Percentiles rank a stretch among this genome's conserved stretches.
Evolutionary conservation across 2,329 filamentous ascomycete species (phyloP).

Genomic region (Phialophora chinensis): DNA sequence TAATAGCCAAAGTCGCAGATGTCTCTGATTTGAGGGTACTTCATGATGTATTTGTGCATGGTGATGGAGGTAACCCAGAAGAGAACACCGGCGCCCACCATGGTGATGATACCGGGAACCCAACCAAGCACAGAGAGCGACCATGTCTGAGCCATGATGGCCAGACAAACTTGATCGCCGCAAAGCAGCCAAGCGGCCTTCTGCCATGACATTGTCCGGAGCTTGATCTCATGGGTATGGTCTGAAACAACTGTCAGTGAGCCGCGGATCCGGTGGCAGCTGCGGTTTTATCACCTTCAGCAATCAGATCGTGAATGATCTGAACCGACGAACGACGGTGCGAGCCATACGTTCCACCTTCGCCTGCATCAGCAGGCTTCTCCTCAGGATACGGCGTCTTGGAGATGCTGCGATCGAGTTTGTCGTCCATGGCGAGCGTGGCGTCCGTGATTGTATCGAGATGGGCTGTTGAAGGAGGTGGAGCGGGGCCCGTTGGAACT

Average conservation of each 20-base stretch:
- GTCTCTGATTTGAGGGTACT: conserved; percentile 56
- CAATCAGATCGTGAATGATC: conserved; percentile 38
- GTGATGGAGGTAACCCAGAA: conserved; percentile 60
- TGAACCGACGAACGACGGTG: conserved; percentile 3
- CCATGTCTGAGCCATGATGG: conserved; percentile 60
- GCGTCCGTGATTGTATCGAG: neutral
- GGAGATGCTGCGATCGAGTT: conserved; percentile 7
- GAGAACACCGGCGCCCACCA: conserved; percentile 52
- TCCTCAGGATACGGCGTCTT: conserved; percentile 13
- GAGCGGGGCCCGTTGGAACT: neutral
- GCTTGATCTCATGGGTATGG: conserved; percentile 58
- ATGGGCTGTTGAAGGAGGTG: neutral
- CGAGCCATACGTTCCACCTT: neutral
- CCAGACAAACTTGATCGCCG: conserved; percentile 59
- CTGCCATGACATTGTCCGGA: conserved; percentile 61
- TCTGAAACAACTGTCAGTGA: conserved; percentile 41
- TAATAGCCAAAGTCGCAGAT: conserved; percentile 58
- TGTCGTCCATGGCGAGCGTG: neutral
- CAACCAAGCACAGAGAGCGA: conserved; percentile 57
- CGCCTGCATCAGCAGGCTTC: conserved; percentile 8
- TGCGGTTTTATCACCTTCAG: conserved; percentile 38
- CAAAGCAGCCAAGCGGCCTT: conserved; percentile 57
- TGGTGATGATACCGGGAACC: conserved; percentile 56
- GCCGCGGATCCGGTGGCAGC: neutral
- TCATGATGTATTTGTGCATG: conserved; percentile 61